Base-by-base conservation (phyloP, 2,329 filamentous ascomycete genomes). In the Colletotrichum sp. region DNA sequence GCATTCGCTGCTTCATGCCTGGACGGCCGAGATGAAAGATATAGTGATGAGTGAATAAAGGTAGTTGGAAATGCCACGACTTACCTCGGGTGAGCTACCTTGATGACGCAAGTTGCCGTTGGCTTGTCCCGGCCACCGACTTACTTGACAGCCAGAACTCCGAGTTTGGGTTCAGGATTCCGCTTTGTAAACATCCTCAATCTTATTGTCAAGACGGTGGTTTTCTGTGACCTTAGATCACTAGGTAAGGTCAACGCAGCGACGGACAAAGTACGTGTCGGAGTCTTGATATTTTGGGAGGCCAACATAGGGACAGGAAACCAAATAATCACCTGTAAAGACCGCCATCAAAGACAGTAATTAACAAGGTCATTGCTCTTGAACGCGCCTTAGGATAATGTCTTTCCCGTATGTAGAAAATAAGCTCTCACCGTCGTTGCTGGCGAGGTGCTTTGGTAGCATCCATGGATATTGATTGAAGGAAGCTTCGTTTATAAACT, bases 1-100 rank as follows among this genome's bases (percentile, higher is more conserved):
- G 39, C 1, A 0, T 5, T 3, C 1, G 3, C 5, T 44, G 19
- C 39, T n/a, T 0, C 39, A n/a, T 44, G 36, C 4, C 36, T 1
- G 11, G 3, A 44, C 5, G 5, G 8, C 4, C 8, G 8, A 39
- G 2, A 8, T 4, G 1, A 4, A 16, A 1, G 0, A 15, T 16
- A 36, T 16, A 16, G 5, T 8, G 3, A 36, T 16, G 15, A 36
- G 34, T 36, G 34, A 8, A 36, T 7, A 16, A 36, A 39, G 34
- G 1, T 39, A 9, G 34, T 5, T 8, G 8, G 4, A 39, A 39
- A 39, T 16, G 15, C 36, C 8, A 39, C 15, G 19, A 39, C 36
- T 39, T 16, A 5, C 4, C 36, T 39, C 36, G 19, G 39, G 9
- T n/a, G 0, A 12, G 19, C 39, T 5, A 12, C 39, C 9, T 7